phyloP scores from a whole-genome alignment of 768 basidiomycete genomes.

The Tylopilus sp. region DNA sequence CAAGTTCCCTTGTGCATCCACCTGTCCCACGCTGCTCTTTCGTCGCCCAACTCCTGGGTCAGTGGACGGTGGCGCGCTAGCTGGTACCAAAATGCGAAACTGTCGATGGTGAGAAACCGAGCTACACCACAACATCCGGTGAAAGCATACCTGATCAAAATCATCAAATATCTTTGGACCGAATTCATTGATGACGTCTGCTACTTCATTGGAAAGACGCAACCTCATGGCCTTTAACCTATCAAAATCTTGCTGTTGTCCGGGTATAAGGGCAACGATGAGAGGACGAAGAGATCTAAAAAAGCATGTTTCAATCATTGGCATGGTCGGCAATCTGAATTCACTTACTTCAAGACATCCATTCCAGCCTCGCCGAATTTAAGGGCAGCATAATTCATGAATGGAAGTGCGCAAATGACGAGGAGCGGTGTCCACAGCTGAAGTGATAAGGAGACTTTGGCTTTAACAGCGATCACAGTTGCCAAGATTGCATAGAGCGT shows the following conservation, averaged over 20 bases:
- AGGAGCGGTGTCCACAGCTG: constrained; percentile 74
- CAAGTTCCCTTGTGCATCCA: constrained; percentile 82
- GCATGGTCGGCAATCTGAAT: background rate
- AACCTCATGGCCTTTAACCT: constrained; percentile 71
- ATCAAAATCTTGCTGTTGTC: constrained; percentile 78
- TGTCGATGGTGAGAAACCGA: constrained; percentile 27
- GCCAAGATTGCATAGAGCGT: constrained; percentile 78
- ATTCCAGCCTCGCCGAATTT: constrained; percentile 98
- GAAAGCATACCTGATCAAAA: constrained; percentile 65
- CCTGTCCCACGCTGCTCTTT: constrained; percentile 75
- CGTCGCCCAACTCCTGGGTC: constrained; percentile 74
- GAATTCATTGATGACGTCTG: constrained; percentile 79
- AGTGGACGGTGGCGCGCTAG: constrained; percentile 78
- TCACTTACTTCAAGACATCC: constrained; percentile 91
- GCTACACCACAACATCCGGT: background rate
- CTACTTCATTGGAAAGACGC: constrained; percentile 79
- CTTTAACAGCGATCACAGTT: constrained; percentile 65
- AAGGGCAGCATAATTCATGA: constrained; percentile 89
- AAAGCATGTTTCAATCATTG: constrained; percentile 7
- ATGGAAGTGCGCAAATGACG: constrained; percentile 70
- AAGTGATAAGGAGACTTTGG: constrained; percentile 59
- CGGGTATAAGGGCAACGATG: constrained; percentile 82
- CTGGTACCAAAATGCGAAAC: constrained; percentile 79
- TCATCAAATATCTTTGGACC: constrained; percentile 86
- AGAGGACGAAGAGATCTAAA: constrained; percentile 85